Evolutionary conservation across 176 grass and related monocot genomes (phyloP), one percentile per base, ranked within the genome.

Genomic region (Eleusine coracana): DNA sequence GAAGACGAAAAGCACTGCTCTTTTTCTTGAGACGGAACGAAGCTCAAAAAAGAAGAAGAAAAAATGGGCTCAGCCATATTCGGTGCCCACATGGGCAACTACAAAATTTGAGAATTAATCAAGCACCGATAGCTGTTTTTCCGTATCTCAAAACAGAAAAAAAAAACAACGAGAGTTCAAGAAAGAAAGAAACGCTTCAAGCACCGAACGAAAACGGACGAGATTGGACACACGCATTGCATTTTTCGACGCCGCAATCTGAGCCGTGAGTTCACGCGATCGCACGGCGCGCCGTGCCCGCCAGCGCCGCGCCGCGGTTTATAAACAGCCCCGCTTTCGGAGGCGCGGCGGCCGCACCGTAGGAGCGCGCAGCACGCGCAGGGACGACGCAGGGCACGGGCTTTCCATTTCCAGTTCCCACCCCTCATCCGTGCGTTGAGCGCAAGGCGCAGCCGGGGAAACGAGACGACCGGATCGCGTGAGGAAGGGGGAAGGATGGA

Each of bases 221-320:
- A n/a, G 20, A 25, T 11, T 25, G n/a, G 10, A 59, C 6, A 8
- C 7, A 2, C 55, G 58, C 58, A 27, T 56, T 61, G 21, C 9
- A 34, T 16, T 65, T 46, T 21, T 9, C 10, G 27, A 51, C 21
- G 6, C 54, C 11, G 10, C 20, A 58, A 74, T 88, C 81, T 23
- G 29, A 20, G 7, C 87, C 76, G 68, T 83, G 39, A 48, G 16
- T 13, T 13, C n/a, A 16, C 52, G 59, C 5, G 65, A 62, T 82
- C 54, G 16, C 39, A 60, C 44, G 27, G 78, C 11, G 60, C 45
- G 29, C 44, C 62, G 45, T 9, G 28, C 64, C 5, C 27, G 31
- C 17, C 29, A 49, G 48, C 50, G 63, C 51, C 39, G 36, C 61
- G 44, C 64, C 46, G 38, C 77, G 62, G 64, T 66, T 66, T 66